Evolutionary conservation across 2,329 filamentous ascomycete species (phyloP), one percentile per base, ranked within the genome.

Genomic region (Pseudopyrenochaeta lycopersici): DNA sequence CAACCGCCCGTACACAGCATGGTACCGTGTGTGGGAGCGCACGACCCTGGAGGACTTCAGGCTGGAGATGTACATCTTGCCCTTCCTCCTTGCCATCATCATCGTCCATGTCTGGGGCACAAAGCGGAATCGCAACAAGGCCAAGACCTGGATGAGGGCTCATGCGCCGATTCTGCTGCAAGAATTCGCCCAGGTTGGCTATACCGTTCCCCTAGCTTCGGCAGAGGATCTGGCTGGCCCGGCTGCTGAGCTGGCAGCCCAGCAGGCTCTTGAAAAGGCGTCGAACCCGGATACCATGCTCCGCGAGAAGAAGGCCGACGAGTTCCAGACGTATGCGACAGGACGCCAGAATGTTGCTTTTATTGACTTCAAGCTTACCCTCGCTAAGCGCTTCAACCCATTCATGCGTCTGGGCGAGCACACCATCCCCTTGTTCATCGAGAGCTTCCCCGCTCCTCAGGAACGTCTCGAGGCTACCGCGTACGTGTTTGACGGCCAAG

Each of bases 11-110:
- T 97, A 90, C 77, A 97, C 92, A 46, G 92, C 91, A 82, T 99
- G 95, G 95, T 99, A 98, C 81, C 92, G 92, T 51, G 82, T 98
- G 57, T 95, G 96, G 84, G 93, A 98, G 84, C 92, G 95, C 71
- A 88, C 93, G 70, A 88, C 88, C 21, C 80, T 89, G 55, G 84
- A 83, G 70, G 95, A 99, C 76, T 99, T 99, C 84, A 88, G 88
- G 78, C 85, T 89, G 68, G 95, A 99, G 80, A 89, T 90, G 54
- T 80, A 92, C 74, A 90, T 99, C 68, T 80, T 97, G 55, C 84
- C 85, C 30, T 82, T 92, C 70, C 86, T 97, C 65, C 71, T 88
- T 48, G 62, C 96, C 47, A 85, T 97, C 62, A 82, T 97, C 62
- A 74, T 88, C 36, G 80, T 96, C 59, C 93, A 98, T 75, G 78